These are phyloP conservation scores for Lasiodiplodia gonubiensis DNA, from an alignment of 2,329 filamentous ascomycete genomes.

Conservation along the genomic window DNA sequence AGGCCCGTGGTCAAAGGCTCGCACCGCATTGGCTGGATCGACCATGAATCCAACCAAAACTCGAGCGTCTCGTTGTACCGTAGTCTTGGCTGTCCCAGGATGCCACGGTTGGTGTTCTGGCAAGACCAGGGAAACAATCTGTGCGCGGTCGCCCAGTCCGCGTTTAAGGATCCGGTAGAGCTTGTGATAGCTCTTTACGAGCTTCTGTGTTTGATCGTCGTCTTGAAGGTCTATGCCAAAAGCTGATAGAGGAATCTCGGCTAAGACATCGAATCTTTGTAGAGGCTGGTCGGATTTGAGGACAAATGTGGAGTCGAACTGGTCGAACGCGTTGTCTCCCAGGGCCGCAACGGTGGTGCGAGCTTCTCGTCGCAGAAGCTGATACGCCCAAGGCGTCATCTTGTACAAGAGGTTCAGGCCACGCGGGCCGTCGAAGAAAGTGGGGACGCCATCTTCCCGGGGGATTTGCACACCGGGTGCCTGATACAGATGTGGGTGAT, in stretches of 20 bases:
- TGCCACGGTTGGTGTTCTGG: constrained; percentile 44
- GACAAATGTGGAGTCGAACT: constrained; percentile 87
- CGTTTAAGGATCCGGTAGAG: constrained; percentile 69
- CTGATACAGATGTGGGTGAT: constrained; percentile 65
- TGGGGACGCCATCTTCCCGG: constrained; percentile 60
- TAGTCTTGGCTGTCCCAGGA: constrained; percentile 38
- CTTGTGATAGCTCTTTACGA: constrained; percentile 56
- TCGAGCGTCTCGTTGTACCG: constrained; percentile 40
- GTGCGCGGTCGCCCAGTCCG: constrained; percentile 77
- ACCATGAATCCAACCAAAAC: constrained; percentile 73
- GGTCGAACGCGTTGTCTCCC: constrained; percentile 73
- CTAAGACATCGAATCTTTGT: constrained; percentile 61
- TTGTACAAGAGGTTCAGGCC: constrained; percentile 87
- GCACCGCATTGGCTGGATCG: constrained; percentile 72
- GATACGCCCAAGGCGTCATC: constrained; percentile 86
- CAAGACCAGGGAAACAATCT: constrained; percentile 59
- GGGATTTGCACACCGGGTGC: constrained; percentile 42
- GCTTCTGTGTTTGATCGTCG: constrained; percentile 37
- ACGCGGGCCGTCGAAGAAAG: constrained; percentile 77
- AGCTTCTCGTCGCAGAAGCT: constrained; percentile 74
- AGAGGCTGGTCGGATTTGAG: constrained; percentile 58
- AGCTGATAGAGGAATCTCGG: constrained; percentile 47
- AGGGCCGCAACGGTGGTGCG: constrained; percentile 75
- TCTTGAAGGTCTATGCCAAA: constrained; percentile 37
- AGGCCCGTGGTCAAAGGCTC: constrained; percentile 87